Percentiles rank a stretch among this genome's conserved stretches.
Conservation (phyloP, 768 basidiomycete species). For the Leucocoprinus birnbaumii region DNA sequence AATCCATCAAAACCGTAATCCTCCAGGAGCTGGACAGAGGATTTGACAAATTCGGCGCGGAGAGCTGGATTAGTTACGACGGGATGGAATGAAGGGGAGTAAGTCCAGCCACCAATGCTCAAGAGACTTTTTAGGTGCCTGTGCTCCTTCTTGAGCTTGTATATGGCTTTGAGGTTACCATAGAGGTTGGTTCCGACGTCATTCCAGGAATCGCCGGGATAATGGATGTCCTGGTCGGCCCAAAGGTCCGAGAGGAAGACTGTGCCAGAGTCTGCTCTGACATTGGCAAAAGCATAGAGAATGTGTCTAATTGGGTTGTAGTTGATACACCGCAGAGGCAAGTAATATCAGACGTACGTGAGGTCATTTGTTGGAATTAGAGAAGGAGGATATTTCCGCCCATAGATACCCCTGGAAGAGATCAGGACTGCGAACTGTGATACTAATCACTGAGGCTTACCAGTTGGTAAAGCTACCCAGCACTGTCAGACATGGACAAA, state of each 20-base stretch:
- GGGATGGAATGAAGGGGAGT: slow-evolving; percentile 83
- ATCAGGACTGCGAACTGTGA: neutral
- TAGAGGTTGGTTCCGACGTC: slow-evolving; percentile 89
- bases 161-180: slow-evolving; percentile 93
- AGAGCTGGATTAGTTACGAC: slow-evolving; percentile 64
- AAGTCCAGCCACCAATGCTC: slow-evolving; percentile 96
- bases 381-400: slow-evolving; percentile 85
- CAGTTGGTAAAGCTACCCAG: slow-evolving; percentile 71
- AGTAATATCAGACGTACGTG: slow-evolving; percentile 53
- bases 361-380: slow-evolving; percentile 80
- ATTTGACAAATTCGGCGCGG: slow-evolving; percentile 77
- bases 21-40: slow-evolving; percentile 77
- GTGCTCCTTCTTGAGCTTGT: slow-evolving; percentile 83
- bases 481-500: slow-evolving; percentile 12
- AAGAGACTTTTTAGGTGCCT: slow-evolving; percentile 79
- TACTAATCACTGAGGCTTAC: no score
- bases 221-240: slow-evolving; percentile 98
- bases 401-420: slow-evolving; percentile 86
- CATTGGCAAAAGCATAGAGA: slow-evolving; percentile 90
- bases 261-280: slow-evolving; percentile 80
- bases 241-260: slow-evolving; percentile 87
- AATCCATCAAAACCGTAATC: slow-evolving; percentile 92
- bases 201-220: slow-evolving; percentile 93
- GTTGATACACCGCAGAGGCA: neutral
- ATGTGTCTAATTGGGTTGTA: slow-evolving; percentile 59